These are phyloP conservation scores for Fonsecaea erecta DNA, from an alignment of 2,329 filamentous ascomycete species.

Conservation along the genomic window DNA sequence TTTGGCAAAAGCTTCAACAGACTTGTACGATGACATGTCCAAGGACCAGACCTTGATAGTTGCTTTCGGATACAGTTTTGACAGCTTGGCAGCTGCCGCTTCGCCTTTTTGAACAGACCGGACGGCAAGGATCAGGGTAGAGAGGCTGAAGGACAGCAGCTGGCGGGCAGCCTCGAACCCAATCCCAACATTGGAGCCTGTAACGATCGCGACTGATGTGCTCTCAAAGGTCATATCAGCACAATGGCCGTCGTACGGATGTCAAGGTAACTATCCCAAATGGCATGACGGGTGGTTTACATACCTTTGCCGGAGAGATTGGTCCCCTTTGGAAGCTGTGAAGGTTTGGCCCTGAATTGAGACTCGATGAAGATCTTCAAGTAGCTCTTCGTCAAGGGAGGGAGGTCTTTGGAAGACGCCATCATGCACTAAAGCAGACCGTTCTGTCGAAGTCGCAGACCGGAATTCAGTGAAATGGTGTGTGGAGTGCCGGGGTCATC, in stretches of 20 bases:
- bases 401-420: neutral
- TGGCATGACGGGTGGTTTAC: neutral
- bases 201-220: conserved; percentile 45
- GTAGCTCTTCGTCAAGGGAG: neutral
- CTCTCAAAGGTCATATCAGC: conserved; percentile 1
- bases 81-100: conserved; percentile 39
- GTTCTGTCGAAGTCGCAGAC: neutral
- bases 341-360: neutral
- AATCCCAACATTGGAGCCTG: conserved; percentile 53
- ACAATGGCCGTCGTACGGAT: neutral
- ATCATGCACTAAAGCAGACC: neutral
- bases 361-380: neutral
- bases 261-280: too few species aligned
- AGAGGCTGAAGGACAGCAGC: conserved; percentile 46
- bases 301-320: neutral
- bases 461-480: neutral
- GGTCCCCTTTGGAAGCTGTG: neutral
- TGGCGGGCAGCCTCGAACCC: conserved; percentile 52
- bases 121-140: conserved; percentile 52
- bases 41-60: conserved; percentile 51
- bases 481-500: neutral
- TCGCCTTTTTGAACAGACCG: conserved; percentile 51
- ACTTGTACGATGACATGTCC: conserved; percentile 48
- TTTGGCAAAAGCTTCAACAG: conserved; percentile 44
- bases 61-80: conserved; percentile 44